Conservation (phyloP, 2,329 filamentous ascomycete species). For the Hymenoscyphus scutula region DNA sequence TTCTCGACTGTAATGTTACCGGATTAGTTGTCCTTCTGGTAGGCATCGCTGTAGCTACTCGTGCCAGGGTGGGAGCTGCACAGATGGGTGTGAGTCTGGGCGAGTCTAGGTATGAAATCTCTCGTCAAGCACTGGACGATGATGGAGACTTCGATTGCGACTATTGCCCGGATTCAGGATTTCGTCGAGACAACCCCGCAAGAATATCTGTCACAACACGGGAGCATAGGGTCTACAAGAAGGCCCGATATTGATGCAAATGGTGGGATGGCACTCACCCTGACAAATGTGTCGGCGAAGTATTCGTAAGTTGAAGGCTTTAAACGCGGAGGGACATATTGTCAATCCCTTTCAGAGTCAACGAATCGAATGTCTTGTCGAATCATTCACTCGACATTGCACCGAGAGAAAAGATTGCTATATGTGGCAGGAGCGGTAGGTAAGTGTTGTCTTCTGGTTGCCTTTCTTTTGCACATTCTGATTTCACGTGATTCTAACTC, state of each 20-base stretch:
- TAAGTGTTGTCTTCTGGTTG: background rate
- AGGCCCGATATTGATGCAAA: constrained; percentile 2
- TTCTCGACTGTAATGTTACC: background rate
- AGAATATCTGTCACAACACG: background rate
- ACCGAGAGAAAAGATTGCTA: constrained; percentile 5
- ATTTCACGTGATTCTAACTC: background rate
- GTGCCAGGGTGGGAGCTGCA: background rate
- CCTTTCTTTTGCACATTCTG: background rate
- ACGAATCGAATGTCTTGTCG: constrained; percentile 1
- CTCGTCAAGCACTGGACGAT: constrained; percentile 3
- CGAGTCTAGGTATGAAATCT: constrained; percentile 3
- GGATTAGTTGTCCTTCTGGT: background rate
- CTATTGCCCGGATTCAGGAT: background rate
- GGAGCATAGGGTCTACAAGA: background rate
- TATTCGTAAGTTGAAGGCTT: background rate
- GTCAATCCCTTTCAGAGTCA: background rate
- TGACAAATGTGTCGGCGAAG: background rate
- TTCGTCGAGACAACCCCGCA: constrained; percentile 1
- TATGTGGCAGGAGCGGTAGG: constrained; percentile 3
- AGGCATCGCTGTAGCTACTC: background rate
- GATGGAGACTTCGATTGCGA: constrained; percentile 4
- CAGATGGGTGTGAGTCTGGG: constrained; percentile 6
- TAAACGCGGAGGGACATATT: background rate
- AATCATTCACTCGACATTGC: background rate
- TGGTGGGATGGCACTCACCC: background rate